Evolutionary conservation across 2,329 filamentous ascomycete genomes (phyloP).

Genomic region (Eurotiales sp.): DNA sequence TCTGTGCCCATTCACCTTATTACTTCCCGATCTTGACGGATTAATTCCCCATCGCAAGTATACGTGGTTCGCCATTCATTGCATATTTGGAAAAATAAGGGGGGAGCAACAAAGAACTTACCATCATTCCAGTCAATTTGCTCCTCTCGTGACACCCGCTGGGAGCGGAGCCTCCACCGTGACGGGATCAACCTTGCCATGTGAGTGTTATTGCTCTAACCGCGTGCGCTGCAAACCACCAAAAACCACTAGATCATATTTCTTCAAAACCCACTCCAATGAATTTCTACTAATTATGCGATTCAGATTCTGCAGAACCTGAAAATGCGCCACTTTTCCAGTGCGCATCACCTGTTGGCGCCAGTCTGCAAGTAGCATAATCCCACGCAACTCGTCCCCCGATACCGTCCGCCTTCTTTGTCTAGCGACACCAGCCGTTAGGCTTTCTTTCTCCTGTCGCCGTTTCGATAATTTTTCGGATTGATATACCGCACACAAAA

Average conservation of each 20-base stretch:
- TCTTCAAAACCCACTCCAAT: neutral
- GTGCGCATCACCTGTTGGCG: conserved; percentile 15
- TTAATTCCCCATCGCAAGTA: neutral
- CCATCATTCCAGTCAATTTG: neutral
- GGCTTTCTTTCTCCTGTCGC: conserved; percentile 1
- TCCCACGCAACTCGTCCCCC: conserved; percentile 9
- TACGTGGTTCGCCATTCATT: neutral
- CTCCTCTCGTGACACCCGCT: neutral
- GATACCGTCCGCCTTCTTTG: conserved; percentile 6
- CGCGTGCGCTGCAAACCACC: too few relatives aligned
- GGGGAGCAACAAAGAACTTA: neutral
- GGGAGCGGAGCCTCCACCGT: conserved; percentile 5
- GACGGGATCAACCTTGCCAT: neutral
- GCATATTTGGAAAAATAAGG: neutral
- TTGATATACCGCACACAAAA: conserved; percentile 2
- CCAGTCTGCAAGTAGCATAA: conserved; percentile 14
- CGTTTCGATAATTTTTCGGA: neutral
- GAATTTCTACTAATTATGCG: neutral
- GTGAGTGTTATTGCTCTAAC: conserved; percentile 4
- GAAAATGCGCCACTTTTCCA: conserved; percentile 17
- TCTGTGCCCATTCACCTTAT: too few relatives aligned
- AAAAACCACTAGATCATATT: too few relatives aligned
- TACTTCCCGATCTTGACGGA: conserved; percentile 15
- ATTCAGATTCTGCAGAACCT: neutral
- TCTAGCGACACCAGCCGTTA: neutral